Evolutionary conservation across 176 grass and related monocot genomes (phyloP), one percentile per base, ranked within the genome.

Genomic region (Chrysopogon serrulatus): DNA sequence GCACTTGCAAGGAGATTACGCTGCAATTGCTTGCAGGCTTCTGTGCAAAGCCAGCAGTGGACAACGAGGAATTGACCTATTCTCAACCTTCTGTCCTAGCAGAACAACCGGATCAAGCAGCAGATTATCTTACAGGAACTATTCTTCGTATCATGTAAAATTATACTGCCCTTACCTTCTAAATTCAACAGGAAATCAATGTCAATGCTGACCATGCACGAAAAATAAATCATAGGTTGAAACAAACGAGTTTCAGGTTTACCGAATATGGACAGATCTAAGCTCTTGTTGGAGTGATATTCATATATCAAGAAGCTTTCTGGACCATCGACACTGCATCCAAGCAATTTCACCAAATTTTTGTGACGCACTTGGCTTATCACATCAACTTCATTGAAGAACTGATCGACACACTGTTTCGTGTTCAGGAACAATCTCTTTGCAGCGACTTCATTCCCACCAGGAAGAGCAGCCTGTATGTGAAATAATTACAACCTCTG

Each of bases 261-360:
- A 93, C 87, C 87, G 65, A 87, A 93, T 69, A 93, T 77, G 43
- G 82, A 93, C 47, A 84, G 78, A 70, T 93, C 91, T 39, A 93
- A 80, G 61, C 91, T 93, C 73, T 69, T 90, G 59, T 93, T 90
- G 69, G 73, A 67, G 59, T 90, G 85, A 53, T 87, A 90, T 33
- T 93, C 91, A 68, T 90, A 90, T 59, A 93, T 85, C 47, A 93
- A 70, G 68, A 93, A 82, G 71, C 84, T 93, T 56, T 93, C 87
- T 6, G 91, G 84, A 79, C 91, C 91, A 74, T 93, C 91, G 2
- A 90, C 84, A 44, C 91, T 90, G 66, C 91, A 93, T n/a, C 91
- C 91, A 8, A 90, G 68, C 74, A 93, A 48, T 82, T 93, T 93
- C 78, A 84, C 91, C 68, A 90, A 64, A 65, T 93, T 89, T 37